Percentiles rank a stretch among this genome's conserved stretches.
These are phyloP conservation scores for Ogataea pignaliae DNA, from an alignment of 805 yeast genomes.

Conservation along the genomic window DNA sequence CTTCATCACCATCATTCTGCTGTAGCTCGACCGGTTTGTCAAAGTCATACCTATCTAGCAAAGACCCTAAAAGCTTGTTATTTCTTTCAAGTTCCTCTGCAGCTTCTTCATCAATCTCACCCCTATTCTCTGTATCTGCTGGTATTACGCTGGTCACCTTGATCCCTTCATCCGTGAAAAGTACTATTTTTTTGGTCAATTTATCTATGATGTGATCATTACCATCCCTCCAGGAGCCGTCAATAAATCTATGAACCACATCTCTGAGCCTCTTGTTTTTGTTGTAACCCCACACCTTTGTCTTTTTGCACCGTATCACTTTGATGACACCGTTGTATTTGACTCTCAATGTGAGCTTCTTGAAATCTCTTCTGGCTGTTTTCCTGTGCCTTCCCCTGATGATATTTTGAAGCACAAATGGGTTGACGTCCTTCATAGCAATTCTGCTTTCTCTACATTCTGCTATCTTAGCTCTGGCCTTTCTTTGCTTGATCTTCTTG, in stretches of 20 bases:
- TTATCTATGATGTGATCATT: constrained; percentile 75
- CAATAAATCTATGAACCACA: constrained; percentile 55
- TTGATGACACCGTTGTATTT: constrained; percentile 53
- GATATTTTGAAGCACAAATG: constrained; percentile 21
- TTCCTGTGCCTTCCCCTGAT: constrained; percentile 57
- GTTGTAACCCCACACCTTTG: constrained; percentile 88
- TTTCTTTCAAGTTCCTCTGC: constrained; percentile 36
- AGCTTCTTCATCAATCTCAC: constrained; percentile 30
- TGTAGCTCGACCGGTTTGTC: constrained; percentile 44
- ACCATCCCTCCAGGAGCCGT: constrained; percentile 77
- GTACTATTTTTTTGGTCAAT: constrained; percentile 21
- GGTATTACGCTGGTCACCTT: constrained; percentile 3
- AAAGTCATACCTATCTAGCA: constrained; percentile 47
- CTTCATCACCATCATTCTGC: constrained; percentile 28
- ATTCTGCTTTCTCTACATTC: constrained; percentile 37
- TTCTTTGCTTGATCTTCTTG: constrained; percentile 22
- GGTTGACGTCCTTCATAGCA: constrained; percentile 38
- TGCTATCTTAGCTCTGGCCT: constrained; percentile 32
- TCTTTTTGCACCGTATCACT: constrained; percentile 57
- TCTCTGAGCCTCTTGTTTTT: constrained; percentile 59
- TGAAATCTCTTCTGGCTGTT: constrained; percentile 47
- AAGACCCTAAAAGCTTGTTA: constrained; percentile 40
- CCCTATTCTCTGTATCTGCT: constrained; percentile 5
- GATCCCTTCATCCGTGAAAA: constrained; percentile 23
- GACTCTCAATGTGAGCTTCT: constrained; percentile 61